Base-by-base conservation (phyloP, 495 filamentous ascomycete genomes). In the Podospora appendiculata region DNA sequence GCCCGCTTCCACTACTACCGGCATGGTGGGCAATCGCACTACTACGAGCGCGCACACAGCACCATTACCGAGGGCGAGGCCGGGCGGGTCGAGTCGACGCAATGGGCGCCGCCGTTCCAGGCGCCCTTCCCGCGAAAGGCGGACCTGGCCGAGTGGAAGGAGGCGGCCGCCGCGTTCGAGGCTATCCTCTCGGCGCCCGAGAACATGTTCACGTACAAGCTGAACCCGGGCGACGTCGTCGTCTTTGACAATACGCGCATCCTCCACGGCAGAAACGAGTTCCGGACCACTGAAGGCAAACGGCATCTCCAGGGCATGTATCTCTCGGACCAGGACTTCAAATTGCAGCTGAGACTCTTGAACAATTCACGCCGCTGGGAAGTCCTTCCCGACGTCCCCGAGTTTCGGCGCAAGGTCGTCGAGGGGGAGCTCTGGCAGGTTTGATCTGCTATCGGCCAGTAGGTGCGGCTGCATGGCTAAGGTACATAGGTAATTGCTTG, bases 301-400 rank as follows among this genome's bases (percentile, higher is more conserved):
- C 70, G 90, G 45, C 95, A 89, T 89, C 65, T 96, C 17, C 89
- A 87, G 62, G 92, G 91, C 4, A 74, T 88, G 0, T 96, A 96
- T 71, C 72, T 96, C 9, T 82, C 89, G 46, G 68, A 78, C 4
- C 87, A 95, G 70, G 80, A 64, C 46, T 84, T 79, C 16, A 71
- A 68, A 51, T 70, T 81, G 35, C 47, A 47, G 49, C 10, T 16
- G 41, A 17, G 14, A 47, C 36, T 45, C 10, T n/a, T n/a, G n/a
- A n/a, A n/a, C n/a, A n/a, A n/a, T n/a, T n/a, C n/a, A n/a, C n/a
- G n/a, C n/a, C n/a, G n/a, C n/a, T n/a, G n/a, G n/a, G n/a, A n/a
- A n/a, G n/a, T n/a, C n/a, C n/a, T n/a, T n/a, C n/a, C n/a, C n/a
- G n/a, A n/a, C n/a, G n/a, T n/a, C n/a, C n/a, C n/a, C n/a, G n/a